These are phyloP conservation scores for Raphanus raphanistrum DNA, from an alignment of 345 rosid species.

Conservation along the genomic window DNA sequence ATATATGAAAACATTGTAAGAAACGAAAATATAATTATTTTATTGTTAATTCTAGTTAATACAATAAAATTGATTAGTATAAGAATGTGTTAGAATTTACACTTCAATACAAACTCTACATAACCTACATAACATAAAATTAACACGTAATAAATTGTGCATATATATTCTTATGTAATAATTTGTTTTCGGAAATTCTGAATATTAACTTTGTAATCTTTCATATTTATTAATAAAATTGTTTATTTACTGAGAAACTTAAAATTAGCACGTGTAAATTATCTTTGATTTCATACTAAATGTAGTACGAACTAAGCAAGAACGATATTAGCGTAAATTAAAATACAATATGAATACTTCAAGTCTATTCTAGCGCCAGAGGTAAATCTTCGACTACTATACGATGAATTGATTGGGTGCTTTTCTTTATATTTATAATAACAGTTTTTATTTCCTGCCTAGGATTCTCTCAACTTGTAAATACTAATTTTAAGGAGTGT, in stretches of 20 bases:
- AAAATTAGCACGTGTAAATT: neutral
- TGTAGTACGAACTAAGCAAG: neutral
- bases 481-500: neutral
- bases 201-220: no score
- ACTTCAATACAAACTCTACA: neutral
- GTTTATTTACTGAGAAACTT: no score
- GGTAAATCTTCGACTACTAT: neutral
- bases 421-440: neutral
- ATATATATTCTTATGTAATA: no score
- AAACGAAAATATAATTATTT: neutral
- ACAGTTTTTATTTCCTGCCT: slow-evolving; percentile 7
- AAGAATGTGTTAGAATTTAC: neutral
- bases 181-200: no score
- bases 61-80: neutral
- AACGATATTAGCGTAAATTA: neutral
- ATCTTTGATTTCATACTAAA: neutral
- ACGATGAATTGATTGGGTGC: neutral
- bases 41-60: neutral
- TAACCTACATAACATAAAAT: neutral
- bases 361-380: neutral
- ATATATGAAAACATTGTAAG: neutral
- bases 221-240: no score
- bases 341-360: neutral
- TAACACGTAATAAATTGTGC: no score
- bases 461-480: slow-evolving; percentile 39